Evolutionary conservation across 73 alveolate species (phyloP), one percentile per base, ranked within the genome.

Genomic region (Paramecium tetraurelia): DNA sequence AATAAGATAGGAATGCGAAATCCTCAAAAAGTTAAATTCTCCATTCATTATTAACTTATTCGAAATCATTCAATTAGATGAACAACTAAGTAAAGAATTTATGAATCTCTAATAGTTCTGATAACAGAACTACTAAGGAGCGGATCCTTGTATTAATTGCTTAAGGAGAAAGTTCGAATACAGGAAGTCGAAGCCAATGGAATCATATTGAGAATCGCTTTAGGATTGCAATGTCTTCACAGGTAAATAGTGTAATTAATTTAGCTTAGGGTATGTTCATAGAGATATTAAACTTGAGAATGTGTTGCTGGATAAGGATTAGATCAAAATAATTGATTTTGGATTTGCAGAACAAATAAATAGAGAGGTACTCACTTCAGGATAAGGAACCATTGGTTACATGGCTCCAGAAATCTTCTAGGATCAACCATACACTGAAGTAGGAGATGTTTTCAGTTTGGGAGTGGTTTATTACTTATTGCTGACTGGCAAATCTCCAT

Each of bases 361-460:
- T 53, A 50, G 84, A 46, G 88, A 63, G 12, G 24, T 18, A 3
- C 36, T 72, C 24, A 58, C 33, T 7, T 35, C 75, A 86, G 72
- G 93, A 6, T 92, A 76, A n/a, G 98, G 98, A 11, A 90, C 97
- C 7, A 44, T 86, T n/a, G 94, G 94, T 7, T 95, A 92, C 77
- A 86, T 93, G 44, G 97, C 98, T 10, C 98, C 98, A 63, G 98
- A 95, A 83, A 92, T 95, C 11, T 95, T 92, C 53, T 16, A 33
- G 5, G 89, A 92, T 77, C 29, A 77, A 36, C 93, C 96, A 16
- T 95, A 95, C 86, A 80, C 94, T 41, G 92, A 76, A 85, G 68
- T 86, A 86, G 94, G 92, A 53, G 98, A 95, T 95, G 92, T 95
- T 58, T 95, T 93, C 92, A 92, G 96, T 21, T 68, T 94, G 18